A percentile compares a stretch with the other conserved stretches of the same genome.
Evolutionary conservation across 768 basidiomycete genomes (phyloP).

Genomic region (Chalciporus pseudorubinellus): DNA sequence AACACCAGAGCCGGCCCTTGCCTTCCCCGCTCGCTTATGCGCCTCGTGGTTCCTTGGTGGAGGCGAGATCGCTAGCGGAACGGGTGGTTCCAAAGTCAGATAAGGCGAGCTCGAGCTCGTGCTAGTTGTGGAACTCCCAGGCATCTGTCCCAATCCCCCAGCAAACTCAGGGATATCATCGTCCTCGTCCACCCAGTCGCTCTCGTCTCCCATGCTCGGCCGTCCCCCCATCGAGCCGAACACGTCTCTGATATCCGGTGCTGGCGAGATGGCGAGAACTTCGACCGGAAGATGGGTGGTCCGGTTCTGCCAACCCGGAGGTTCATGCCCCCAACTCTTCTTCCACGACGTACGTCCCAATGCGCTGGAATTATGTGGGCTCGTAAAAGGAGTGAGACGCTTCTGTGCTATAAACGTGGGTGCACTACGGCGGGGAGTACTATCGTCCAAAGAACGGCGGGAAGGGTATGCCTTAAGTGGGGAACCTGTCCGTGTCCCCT

Average conservation of each 20-base stretch:
- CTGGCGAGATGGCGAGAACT: slow-evolving; percentile 68
- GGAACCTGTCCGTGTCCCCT: slow-evolving; percentile 60
- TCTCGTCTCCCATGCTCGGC: slow-evolving; percentile 69
- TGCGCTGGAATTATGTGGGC: slow-evolving; percentile 46
- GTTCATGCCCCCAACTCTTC: slow-evolving; percentile 85
- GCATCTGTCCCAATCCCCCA: slow-evolving; percentile 71
- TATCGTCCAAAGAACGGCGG: slow-evolving; percentile 49
- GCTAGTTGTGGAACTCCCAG: slow-evolving; percentile 27
- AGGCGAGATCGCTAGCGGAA: slow-evolving; percentile 45
- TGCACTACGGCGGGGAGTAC: slow-evolving; percentile 36
- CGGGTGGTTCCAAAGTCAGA: slow-evolving; percentile 34
- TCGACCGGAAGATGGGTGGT: slow-evolving; percentile 68
- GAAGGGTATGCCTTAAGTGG: slow-evolving; percentile 54
- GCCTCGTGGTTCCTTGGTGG: slow-evolving; percentile 48
- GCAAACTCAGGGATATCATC: slow-evolving; percentile 71
- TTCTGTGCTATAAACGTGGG: slow-evolving; percentile 84
- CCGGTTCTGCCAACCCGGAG: slow-evolving; percentile 78
- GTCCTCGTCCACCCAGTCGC: slow-evolving; percentile 88
- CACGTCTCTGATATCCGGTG: slow-evolving; percentile 63
- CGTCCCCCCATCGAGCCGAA: slow-evolving; percentile 56
- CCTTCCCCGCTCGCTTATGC: slow-evolving; percentile 36
- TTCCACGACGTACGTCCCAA: slow-evolving; percentile 80
- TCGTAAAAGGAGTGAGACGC: slow-evolving; percentile 68
- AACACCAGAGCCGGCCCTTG: slow-evolving; percentile 24
- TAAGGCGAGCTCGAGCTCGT: slow-evolving; percentile 25